Evolutionary conservation across 805 yeast genomes (phyloP), one percentile per base, ranked within the genome.

Genomic region (Candida stauntonica): DNA sequence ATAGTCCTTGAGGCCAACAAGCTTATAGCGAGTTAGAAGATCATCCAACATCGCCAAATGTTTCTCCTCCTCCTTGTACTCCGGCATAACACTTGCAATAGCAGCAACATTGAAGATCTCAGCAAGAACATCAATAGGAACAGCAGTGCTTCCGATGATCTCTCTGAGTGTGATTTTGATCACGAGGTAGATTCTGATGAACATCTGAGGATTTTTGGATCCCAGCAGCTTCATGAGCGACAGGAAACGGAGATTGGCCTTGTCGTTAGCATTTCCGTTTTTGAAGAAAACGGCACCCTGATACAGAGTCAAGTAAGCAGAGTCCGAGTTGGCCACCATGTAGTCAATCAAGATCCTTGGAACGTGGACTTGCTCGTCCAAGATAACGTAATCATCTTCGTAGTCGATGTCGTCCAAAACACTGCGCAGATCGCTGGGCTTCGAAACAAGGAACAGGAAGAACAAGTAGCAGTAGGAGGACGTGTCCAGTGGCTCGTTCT

Each of bases 301-400:
- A 20, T 60, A 55, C 8, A 68, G 47, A 0, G 66, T 47, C 28
- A 66, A 38, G 30, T 55, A 57, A 0, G 70, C 57, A 15, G 47
- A 44, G 7, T 55, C 54, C 5, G 51, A 35, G 29, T 59, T 61
- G 4, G 59, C 53, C 5, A 56, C 34, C 20, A 67, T 26, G 60
- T 64, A 58, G 38, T 57, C 62, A 9, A 61, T 42, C 23, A 69
- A 40, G 3, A 40, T 21, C 19, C 54, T 51, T 8, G 80, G 79
- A 8, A 70, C 50, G n/a, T 52, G 57, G 16, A 55, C 52, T 12
- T 58, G 55, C 1, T 60, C 64, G 28, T 54, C 60, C 18, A 72
- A 36, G 1, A 34, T 31, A 3, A 63, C 41, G 42, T 57, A 45
- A 7, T 64, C 68, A 8, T 53, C 59, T 15, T 58, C 58, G 18